Percentiles rank a stretch among this genome's conserved stretches.
Evolutionary conservation across 1,284 basidiomycete genomes (phyloP).

Genomic region (Kwoniella shivajii): DNA sequence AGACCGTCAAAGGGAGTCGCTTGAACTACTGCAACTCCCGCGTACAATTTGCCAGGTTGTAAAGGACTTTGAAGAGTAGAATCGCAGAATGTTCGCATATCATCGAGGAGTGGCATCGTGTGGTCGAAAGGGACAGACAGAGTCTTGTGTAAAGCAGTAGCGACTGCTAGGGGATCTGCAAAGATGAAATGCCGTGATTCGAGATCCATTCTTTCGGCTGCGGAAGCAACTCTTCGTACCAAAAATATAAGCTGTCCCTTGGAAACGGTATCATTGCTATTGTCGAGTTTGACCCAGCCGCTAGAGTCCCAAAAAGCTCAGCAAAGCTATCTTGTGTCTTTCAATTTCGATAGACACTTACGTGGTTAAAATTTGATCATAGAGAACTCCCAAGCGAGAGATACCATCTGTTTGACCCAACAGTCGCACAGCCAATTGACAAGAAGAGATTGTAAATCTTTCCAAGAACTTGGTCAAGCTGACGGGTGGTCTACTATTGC

Average conservation of each 20-base stretch:
- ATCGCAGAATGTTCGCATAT: slow-evolving; percentile 51
- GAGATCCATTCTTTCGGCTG: slow-evolving; percentile 50
- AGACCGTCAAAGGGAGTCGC: slow-evolving; percentile 56
- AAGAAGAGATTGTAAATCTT: slow-evolving; percentile 45
- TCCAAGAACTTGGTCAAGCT: slow-evolving; percentile 51
- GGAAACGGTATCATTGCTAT: slow-evolving; percentile 50
- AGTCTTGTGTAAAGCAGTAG: slow-evolving; percentile 49
- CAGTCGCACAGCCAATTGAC: slow-evolving; percentile 43
- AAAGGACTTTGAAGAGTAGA: slow-evolving; percentile 42
- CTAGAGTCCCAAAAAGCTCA: slow-evolving; percentile 18
- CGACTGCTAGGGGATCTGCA: slow-evolving; percentile 52
- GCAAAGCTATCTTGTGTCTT: background rate
- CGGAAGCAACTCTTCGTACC: slow-evolving; percentile 50
- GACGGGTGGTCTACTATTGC: slow-evolving; percentile 17
- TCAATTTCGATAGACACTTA: slow-evolving; percentile 22
- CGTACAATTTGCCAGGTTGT: slow-evolving; percentile 52
- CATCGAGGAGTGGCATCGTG: slow-evolving; percentile 52
- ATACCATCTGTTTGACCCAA: slow-evolving; percentile 49
- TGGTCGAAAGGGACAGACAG: slow-evolving; percentile 54
- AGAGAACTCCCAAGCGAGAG: slow-evolving; percentile 53
- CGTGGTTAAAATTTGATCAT: slow-evolving; percentile 57
- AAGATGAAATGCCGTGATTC: slow-evolving; percentile 54
- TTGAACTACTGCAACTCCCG: slow-evolving; percentile 54
- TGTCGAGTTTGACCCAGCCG: slow-evolving; percentile 49
- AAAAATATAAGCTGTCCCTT: slow-evolving; percentile 57